phyloP scores from a whole-genome alignment of 306 rosid genomes.

The Ziziphus jujuba region DNA sequence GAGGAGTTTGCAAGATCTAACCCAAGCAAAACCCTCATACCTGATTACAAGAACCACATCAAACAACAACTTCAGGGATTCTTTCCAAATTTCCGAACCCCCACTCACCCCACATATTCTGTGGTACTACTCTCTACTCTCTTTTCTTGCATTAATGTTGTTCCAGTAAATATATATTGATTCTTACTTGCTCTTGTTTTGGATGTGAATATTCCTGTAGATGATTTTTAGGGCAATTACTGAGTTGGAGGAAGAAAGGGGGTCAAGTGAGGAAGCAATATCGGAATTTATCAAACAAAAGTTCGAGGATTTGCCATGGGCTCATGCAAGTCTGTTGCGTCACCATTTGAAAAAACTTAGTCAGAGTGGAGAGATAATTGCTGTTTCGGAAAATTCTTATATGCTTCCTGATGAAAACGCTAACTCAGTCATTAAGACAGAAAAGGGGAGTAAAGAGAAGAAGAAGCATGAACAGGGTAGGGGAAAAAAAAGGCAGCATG shows the following conservation, averaged over 20 bases:
- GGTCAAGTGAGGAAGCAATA: conserved; percentile 30
- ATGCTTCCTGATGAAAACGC: conserved; percentile 2
- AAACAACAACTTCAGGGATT: not conserved
- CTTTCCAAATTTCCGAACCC: conserved; percentile 5
- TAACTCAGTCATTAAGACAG: not conserved
- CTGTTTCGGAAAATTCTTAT: not conserved
- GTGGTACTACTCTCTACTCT: conserved; percentile 9
- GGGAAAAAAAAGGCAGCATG: not conserved
- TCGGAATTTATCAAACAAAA: conserved; percentile 22
- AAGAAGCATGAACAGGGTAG: not conserved
- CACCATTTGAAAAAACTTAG: conserved; percentile 35
- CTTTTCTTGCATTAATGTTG: not conserved
- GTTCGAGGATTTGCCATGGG: conserved; percentile 30
- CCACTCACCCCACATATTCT: conserved; percentile 29
- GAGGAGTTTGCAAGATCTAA: not conserved
- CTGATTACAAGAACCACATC: not conserved
- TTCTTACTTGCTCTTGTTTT: not conserved
- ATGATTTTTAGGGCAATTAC: conserved; percentile 29
- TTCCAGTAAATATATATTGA: not conserved
- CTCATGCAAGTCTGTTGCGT: conserved; percentile 20
- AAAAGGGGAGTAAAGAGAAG: not conserved
- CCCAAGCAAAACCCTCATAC: not conserved
- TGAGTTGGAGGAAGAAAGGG: conserved; percentile 25
- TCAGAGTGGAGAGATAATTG: conserved; percentile 23
- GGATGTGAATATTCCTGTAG: conserved; percentile 5